Conservation (phyloP, 75 land plant genomes). For the Cupressus sempervirens region DNA sequence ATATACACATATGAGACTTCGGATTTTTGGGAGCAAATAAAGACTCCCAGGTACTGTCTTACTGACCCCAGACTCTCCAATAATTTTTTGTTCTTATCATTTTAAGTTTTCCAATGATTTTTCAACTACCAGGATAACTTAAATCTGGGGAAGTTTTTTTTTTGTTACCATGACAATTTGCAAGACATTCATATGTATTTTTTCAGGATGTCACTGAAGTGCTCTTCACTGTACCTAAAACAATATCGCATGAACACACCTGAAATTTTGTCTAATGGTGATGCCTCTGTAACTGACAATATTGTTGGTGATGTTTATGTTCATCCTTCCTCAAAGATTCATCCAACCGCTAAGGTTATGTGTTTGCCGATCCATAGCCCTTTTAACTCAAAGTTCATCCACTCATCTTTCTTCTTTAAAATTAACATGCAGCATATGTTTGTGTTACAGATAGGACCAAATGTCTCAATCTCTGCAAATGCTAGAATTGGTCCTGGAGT, state of each 20-base stretch:
- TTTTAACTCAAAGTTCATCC: background rate
- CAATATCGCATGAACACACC: conserved; percentile 42
- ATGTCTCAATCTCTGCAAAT: conserved; percentile 56
- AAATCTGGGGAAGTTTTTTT: background rate
- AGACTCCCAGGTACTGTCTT: conserved; percentile 43
- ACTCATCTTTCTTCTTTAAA: background rate
- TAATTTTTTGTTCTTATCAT: background rate
- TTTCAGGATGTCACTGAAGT: conserved; percentile 49
- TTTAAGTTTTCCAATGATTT: background rate
- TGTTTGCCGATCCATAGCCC: background rate
- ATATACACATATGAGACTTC: conserved; percentile 46
- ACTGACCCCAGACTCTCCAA: background rate
- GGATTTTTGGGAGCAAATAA: conserved; percentile 58
- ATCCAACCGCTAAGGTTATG: conserved; percentile 51
- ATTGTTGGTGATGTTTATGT: conserved; percentile 49
- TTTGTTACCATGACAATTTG: background rate
- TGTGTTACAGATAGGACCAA: conserved; percentile 41
- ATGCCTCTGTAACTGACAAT: conserved; percentile 20
- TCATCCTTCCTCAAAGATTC: conserved; percentile 54
- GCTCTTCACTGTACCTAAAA: conserved; percentile 42
- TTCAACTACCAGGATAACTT: background rate
- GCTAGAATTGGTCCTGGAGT: conserved; percentile 58
- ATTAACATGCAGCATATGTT: background rate
- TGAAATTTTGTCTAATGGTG: conserved; percentile 42
- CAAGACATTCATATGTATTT: conserved; percentile 1